Percentiles rank a stretch among this genome's conserved stretches.
phyloP scores from a whole-genome alignment of 2,329 filamentous ascomycete genomes.

The Cytospora paraplurivora region DNA sequence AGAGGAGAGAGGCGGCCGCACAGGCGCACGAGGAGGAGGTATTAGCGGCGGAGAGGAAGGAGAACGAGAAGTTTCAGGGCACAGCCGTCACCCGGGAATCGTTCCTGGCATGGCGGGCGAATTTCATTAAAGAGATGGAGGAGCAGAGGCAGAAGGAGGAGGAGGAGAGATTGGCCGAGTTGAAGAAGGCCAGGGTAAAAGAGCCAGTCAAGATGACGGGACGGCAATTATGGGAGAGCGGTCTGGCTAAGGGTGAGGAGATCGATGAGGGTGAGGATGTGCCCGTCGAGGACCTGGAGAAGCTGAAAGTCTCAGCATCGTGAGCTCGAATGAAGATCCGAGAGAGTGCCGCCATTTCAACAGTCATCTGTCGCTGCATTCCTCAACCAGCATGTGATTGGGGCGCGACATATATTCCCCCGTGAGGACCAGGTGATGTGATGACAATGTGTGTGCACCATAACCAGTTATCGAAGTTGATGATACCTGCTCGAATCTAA shows the following conservation, averaged over 20 bases:
- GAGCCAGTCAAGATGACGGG: conserved; percentile 74
- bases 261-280: conserved; percentile 68
- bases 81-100: conserved; percentile 83
- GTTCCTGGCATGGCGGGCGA: conserved; percentile 80
- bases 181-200: conserved; percentile 76
- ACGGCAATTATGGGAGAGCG: conserved; percentile 76
- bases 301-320: conserved; percentile 68
- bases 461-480: neutral
- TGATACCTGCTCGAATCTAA: neutral
- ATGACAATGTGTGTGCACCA: neutral
- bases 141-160: conserved; percentile 68
- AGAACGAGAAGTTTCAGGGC: conserved; percentile 96
- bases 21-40: conserved; percentile 58
- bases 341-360: conserved; percentile 6
- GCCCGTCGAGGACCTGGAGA: conserved; percentile 64
- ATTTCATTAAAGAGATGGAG: conserved; percentile 78
- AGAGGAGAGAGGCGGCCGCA: conserved; percentile 67
- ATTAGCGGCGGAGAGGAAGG: conserved; percentile 74
- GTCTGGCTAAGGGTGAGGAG: conserved; percentile 67
- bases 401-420: neutral
- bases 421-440: neutral
- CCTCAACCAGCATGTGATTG: neutral
- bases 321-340: conserved; percentile 20
- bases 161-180: conserved; percentile 79
- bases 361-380: neutral